Conservation (phyloP, 1,284 basidiomycete genomes). For the Trichosporon sp. region DNA sequence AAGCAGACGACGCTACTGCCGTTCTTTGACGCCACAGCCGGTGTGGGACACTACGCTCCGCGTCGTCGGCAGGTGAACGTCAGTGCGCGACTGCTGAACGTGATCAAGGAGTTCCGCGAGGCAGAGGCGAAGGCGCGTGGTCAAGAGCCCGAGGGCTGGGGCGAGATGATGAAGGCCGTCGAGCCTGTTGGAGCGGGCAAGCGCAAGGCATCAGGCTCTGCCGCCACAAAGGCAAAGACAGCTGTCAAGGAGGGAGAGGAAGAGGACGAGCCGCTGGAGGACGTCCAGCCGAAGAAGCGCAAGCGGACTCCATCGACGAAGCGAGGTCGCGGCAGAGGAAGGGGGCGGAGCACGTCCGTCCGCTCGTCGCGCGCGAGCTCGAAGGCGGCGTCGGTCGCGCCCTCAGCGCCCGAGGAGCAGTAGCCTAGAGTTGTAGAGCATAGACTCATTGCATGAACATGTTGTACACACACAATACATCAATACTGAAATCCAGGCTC, state of each 20-base stretch:
- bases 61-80: conserved; percentile 70
- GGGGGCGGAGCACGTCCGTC: not conserved
- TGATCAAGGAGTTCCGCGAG: conserved; percentile 75
- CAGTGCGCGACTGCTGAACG: conserved; percentile 77
- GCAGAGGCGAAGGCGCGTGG: conserved; percentile 43
- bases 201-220: conserved; percentile 16
- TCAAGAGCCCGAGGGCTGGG: conserved; percentile 29
- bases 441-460: not conserved
- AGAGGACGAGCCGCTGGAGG: not conserved
- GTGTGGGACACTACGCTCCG: conserved; percentile 58
- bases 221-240: not conserved
- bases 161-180: conserved; percentile 42
- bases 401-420: not conserved
- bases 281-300: not conserved
- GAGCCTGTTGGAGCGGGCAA: conserved; percentile 38
- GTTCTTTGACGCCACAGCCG: conserved; percentile 53
- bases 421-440: not conserved
- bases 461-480: not conserved
- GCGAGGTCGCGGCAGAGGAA: not conserved
- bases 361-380: not conserved
- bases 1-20: conserved; percentile 57
- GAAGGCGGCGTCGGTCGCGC: not conserved
- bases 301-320: not conserved
- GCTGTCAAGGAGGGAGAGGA: not conserved
- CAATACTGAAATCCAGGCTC: not conserved